Evolutionary conservation across 768 basidiomycete genomes (phyloP), one percentile per base, ranked within the genome.

Genomic region (Piloderma croceum): DNA sequence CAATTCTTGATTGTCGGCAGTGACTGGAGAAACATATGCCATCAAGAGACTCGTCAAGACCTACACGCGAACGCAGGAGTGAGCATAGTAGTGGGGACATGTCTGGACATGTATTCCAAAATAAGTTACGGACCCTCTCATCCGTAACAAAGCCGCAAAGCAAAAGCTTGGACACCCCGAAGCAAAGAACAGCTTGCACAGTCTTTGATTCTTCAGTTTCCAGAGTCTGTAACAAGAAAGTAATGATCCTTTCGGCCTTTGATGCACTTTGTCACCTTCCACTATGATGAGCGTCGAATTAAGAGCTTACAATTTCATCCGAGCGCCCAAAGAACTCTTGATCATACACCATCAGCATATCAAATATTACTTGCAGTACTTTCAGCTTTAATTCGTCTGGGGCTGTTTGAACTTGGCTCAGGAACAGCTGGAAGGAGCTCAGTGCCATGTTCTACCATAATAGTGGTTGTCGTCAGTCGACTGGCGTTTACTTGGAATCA

Each of bases 161-260:
- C 54, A 90, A 73, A 19, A 98, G 71, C 61, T 98, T 98, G n/a
- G 90, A 71, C 3, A 90, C 68, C 0, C 93, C 92, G 23, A 86
- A 67, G 44, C 81, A 82, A 10, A 90, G 65, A 4, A 85, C 61
- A 2, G 89, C 87, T 45, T 81, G 79, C 1, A 85, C 77, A 32
- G 73, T 74, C 27, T 29, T 29, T 15, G 27, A 29, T 29, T 29
- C 27, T 29, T 29, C 27, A 15, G 9, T 29, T 19, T 77, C 70
- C 5, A 76, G 54, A n/a, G 65, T 61, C 46, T 71, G 63, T 4
- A 74, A 38, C 13, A 77, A 51, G 51, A 73, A 74, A 12, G 66
- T 64, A n/a, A 69, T 57, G 36, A 71, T 69, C 43, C 59, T 63
- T 35, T 62, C 61, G 1, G 62, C 65, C 72, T 69, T 29, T 29